These are phyloP conservation scores for Malus orientalis DNA, from an alignment of 306 rosid genomes.

Conservation along the genomic window DNA sequence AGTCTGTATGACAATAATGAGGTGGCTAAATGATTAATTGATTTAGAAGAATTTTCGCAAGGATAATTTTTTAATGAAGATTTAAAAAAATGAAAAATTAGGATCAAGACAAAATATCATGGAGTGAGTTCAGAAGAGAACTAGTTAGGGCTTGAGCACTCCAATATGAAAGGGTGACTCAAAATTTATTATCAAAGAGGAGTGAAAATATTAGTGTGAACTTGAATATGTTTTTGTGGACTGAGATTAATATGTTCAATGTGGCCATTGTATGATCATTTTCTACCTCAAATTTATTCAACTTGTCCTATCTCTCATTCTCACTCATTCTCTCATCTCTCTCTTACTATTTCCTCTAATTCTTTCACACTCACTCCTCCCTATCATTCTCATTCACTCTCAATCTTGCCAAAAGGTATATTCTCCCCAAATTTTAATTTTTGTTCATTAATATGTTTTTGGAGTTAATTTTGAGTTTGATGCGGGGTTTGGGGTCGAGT, in stretches of 20 bases:
- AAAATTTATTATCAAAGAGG: too few relatives aligned
- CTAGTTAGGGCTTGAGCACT: not conserved
- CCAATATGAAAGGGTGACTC: not conserved
- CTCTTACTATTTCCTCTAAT: too few relatives aligned
- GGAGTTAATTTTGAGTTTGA: too few relatives aligned
- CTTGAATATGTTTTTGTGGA: not conserved
- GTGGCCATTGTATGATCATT: not conserved
- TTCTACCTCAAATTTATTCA: not conserved
- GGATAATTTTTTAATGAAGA: not conserved
- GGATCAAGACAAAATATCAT: not conserved
- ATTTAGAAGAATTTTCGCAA: not conserved
- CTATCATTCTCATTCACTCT: too few relatives aligned
- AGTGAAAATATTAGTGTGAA: not conserved
- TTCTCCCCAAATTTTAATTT: too few relatives aligned
- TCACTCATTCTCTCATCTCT: too few relatives aligned
- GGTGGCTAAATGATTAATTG: not conserved
- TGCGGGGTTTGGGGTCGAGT: too few relatives aligned
- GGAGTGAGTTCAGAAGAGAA: not conserved
- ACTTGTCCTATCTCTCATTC: too few relatives aligned
- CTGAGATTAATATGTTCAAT: not conserved
- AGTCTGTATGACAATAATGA: not conserved
- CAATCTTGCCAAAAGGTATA: too few relatives aligned
- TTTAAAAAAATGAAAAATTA: too few relatives aligned
- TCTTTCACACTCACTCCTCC: too few relatives aligned
- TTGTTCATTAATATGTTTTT: too few relatives aligned